A percentile compares a stretch with the other conserved stretches of the same genome.
Evolutionary conservation across 176 grass and related monocot species (phyloP).

Genomic region (Coix lacrymajobi): DNA sequence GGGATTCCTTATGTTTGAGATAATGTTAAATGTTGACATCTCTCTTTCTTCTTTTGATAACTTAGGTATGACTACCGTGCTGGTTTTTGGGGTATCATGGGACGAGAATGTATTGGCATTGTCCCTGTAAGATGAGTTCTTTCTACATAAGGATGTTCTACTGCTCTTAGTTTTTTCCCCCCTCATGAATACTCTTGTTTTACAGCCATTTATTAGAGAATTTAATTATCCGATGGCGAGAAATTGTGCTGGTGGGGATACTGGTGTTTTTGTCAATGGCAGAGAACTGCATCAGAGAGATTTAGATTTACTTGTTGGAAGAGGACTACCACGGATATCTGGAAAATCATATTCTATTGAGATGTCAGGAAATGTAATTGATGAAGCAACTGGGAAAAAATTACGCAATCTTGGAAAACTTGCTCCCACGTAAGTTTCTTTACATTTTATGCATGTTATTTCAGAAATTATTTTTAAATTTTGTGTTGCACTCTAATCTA

Average conservation of each 20-base stretch:
- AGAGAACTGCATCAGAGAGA: conserved; percentile 93
- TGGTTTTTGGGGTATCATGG: conserved; percentile 99
- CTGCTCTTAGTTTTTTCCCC: not conserved
- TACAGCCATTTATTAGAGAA: conserved; percentile 84
- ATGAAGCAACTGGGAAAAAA: conserved; percentile 60
- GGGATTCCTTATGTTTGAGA: conserved; percentile 6
- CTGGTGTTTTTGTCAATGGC: conserved; percentile 78
- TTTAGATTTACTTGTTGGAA: conserved; percentile 65
- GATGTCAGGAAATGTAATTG: conserved; percentile 75
- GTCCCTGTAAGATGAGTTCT: conserved; percentile 68
- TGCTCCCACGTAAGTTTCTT: conserved; percentile 88
- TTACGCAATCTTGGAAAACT: conserved; percentile 83
- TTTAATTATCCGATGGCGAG: conserved; percentile 74
- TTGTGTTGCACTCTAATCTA: not conserved
- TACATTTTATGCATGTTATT: not conserved
- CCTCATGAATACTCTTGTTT: conserved; percentile 12
- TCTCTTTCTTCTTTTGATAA: conserved; percentile 6
- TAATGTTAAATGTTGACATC: conserved; percentile 8
- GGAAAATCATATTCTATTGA: conserved; percentile 65
- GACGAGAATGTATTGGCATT: conserved; percentile 90
- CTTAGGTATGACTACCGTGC: conserved; percentile 85
- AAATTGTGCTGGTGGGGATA: conserved; percentile 68
- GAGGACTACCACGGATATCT: conserved; percentile 59
- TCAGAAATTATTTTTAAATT: not conserved
- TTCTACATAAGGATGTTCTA: not conserved